Evolutionary conservation across 352 stramenopile genomes (phyloP), one percentile per base, ranked within the genome.

Genomic region (Phytophthora palmivora): DNA sequence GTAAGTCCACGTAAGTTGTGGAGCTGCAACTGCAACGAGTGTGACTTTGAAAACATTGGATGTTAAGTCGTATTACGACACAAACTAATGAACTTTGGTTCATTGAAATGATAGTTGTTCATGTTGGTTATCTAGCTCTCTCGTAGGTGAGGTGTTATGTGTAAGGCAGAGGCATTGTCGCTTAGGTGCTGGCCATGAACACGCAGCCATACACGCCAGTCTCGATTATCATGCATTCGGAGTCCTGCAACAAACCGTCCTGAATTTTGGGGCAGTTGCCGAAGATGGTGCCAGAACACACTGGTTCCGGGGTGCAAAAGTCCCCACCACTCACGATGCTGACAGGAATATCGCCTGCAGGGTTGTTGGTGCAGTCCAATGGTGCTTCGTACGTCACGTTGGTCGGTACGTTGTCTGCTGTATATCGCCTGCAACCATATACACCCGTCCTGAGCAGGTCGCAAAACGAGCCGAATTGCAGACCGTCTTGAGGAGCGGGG

Each of bases 391-490:
- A 76, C 28, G 58, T 67, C 26, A 53, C 53, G 14, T 60, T 68
- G 58, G 57, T 49, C 6, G 46, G 49, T 4, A 70, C 54, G 26
- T 73, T 72, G 22, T 66, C 48, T n/a, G 55, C 55, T 0, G 46
- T 69, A 38, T 74, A 67, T 7, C 61, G 73, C 60, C 71, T 76
- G 63, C 75, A 87, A 9, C 75, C 78, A 55, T 78, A 87, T 18
- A 68, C 70, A 11, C 71, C 67, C 10, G 75, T 83, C 19, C 67
- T 52, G 24, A 84, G 62, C 19, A 72, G 22, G 21, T 63, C 67
- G 41, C 78, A 87, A 52, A 69, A 78, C 8, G 78, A 81, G 14
- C 74, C 78, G 36, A 70, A 76, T 26, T 44, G 44, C 30, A 87
- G 64, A 14, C 70, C 70, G 5, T 42, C 18, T 60, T 87, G 78